Evolutionary conservation across 2,329 filamentous ascomycete species (phyloP).

Genomic region (Pyricularia grisea): DNA sequence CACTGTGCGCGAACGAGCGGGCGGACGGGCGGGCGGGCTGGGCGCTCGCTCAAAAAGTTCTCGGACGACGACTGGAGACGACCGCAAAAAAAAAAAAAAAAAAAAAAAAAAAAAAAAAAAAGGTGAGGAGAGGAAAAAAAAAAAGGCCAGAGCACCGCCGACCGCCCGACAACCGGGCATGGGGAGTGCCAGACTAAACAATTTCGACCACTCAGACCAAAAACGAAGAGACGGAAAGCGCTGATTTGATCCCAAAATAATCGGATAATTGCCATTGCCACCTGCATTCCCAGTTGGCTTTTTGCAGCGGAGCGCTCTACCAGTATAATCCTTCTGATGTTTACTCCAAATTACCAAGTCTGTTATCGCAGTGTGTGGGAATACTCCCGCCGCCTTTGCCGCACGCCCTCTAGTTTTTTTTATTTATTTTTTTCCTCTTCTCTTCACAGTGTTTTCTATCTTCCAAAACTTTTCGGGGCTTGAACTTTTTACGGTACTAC

Average conservation of each 20-base stretch:
- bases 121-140: too few relatives aligned
- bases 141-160: not conserved
- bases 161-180: slow-evolving; percentile 1
- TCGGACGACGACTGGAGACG: not conserved
- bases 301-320: not conserved
- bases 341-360: not conserved
- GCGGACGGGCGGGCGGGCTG: slow-evolving; percentile 6
- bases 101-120: not conserved
- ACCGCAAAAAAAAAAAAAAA: not conserved
- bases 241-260: not conserved
- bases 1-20: slow-evolving; percentile 3
- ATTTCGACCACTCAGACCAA: not conserved
- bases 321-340: not conserved
- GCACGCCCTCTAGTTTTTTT: not conserved
- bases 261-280: not conserved
- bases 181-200: not conserved
- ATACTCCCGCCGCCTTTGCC: not conserved
- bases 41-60: not conserved
- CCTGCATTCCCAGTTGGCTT: not conserved
- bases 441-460: not conserved
- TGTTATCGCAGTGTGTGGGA: not conserved
- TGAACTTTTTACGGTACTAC: not conserved
- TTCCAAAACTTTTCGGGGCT: not conserved
- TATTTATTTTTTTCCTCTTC: not conserved
- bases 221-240: not conserved